These are phyloP conservation scores for Litchi chinensis DNA, from an alignment of 345 rosid species.

Conservation along the genomic window DNA sequence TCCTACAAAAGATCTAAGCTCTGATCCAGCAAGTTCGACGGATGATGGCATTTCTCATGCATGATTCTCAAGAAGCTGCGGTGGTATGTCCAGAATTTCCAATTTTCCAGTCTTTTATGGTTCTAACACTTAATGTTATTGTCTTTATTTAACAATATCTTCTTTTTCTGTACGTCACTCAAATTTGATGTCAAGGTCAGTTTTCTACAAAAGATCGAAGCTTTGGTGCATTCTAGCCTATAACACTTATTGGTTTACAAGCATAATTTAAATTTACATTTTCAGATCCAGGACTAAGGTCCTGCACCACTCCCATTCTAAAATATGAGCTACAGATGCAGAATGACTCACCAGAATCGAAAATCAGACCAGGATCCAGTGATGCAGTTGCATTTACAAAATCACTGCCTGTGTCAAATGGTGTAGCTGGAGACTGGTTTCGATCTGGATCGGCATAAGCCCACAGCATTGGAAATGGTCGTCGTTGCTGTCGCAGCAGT, in stretches of 20 bases:
- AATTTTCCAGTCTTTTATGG: background rate
- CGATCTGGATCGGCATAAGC: slow-evolving; percentile 79
- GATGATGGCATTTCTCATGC: background rate
- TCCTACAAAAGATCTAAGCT: background rate
- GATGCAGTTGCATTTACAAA: slow-evolving; percentile 90
- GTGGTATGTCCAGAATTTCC: background rate
- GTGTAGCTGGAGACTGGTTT: slow-evolving; percentile 83
- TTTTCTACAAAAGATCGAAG: background rate
- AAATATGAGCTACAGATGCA: background rate
- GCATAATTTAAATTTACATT: background rate
- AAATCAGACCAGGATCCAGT: slow-evolving; percentile 89
- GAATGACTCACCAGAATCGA: slow-evolving; percentile 76
- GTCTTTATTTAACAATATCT: background rate
- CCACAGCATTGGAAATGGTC: slow-evolving; percentile 24
- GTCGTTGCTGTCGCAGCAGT: slow-evolving; percentile 61
- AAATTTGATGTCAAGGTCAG: background rate
- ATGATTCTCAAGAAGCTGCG: background rate
- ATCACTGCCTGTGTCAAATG: slow-evolving; percentile 96
- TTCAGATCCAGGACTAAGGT: background rate
- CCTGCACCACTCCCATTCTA: too few relatives aligned
- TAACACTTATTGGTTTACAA: background rate
- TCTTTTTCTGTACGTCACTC: background rate
- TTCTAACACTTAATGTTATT: background rate
- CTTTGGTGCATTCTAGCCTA: background rate
- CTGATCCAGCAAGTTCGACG: background rate